Evolutionary conservation across 2,329 filamentous ascomycete genomes (phyloP).

Genomic region (Fusarium sacchari): DNA sequence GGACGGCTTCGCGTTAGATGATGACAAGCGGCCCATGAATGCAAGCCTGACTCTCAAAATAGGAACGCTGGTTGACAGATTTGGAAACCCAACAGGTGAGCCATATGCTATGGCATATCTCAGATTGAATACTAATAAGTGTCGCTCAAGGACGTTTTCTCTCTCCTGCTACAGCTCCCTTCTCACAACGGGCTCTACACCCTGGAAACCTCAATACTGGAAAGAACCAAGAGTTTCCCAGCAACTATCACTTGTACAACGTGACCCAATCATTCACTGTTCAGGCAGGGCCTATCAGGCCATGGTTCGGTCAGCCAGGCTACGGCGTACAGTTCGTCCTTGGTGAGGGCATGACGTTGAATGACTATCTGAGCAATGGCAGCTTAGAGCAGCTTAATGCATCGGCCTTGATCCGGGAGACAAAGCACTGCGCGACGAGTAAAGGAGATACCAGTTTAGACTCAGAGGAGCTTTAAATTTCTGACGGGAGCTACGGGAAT

Average conservation of each 20-base stretch:
- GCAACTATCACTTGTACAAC: slow-evolving; percentile 25
- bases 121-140: background rate
- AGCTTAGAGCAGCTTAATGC: background rate
- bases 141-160: slow-evolving; percentile 7
- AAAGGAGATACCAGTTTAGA: background rate
- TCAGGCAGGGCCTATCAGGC: slow-evolving; percentile 19
- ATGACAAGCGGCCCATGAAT: slow-evolving; percentile 48
- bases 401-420: background rate
- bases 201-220: slow-evolving; percentile 16
- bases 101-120: fast-evolving
- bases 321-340: slow-evolving; percentile 28
- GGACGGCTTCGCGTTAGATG: slow-evolving; percentile 52
- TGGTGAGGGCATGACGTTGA: background rate
- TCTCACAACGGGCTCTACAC: slow-evolving; percentile 22
- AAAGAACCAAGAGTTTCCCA: slow-evolving; percentile 8
- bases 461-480: background rate
- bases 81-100: slow-evolving; percentile 47
- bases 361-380: slow-evolving; percentile 4
- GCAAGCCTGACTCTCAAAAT: slow-evolving; percentile 52
- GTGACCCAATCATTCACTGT: slow-evolving; percentile 18
- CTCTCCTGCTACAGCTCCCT: slow-evolving; percentile 27
- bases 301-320: slow-evolving; percentile 29
- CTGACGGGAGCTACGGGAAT: background rate
- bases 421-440: background rate
- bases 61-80: slow-evolving; percentile 58